Conservation (phyloP, 139 green algal species). For the Zygnema circumcarinatum region DNA sequence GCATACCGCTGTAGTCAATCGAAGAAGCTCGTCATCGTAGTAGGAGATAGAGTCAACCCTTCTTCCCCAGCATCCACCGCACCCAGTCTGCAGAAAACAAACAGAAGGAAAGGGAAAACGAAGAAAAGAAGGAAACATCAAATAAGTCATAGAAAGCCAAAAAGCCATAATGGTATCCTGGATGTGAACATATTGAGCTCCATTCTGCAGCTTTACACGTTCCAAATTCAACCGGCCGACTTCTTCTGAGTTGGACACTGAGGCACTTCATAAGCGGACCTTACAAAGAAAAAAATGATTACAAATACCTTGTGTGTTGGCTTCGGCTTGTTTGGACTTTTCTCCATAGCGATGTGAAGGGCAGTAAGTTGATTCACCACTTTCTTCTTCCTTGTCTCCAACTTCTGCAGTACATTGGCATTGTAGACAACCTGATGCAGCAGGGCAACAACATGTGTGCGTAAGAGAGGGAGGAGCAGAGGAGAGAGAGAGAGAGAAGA, state of each 20-base stretch:
- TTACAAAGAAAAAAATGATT: too few species aligned
- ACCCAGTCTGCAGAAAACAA: too few species aligned
- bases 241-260: too few species aligned
- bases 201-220: too few species aligned
- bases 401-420: slow-evolving; percentile 20
- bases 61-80: too few species aligned
- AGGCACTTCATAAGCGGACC: too few species aligned
- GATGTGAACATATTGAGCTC: too few species aligned
- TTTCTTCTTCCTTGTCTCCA: slow-evolving; percentile 24
- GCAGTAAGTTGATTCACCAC: slow-evolving; percentile 18
- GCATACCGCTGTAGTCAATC: too few species aligned
- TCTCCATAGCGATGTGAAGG: slow-evolving; percentile 12
- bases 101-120: neutral
- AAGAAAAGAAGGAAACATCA: neutral
- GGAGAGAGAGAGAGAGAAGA: neutral
- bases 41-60: too few species aligned
- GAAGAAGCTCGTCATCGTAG: too few species aligned
- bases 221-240: too few species aligned
- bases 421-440: slow-evolving; percentile 39
- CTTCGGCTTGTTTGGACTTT: neutral
- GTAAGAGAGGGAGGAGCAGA: neutral
- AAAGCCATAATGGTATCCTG: too few species aligned
- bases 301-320: slow-evolving; percentile 21
- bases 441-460: neutral
- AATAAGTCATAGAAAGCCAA: neutral